Evolutionary conservation across 306 rosid genomes (phyloP), one percentile per base, ranked within the genome.

Genomic region (Rubus parviflorus): DNA sequence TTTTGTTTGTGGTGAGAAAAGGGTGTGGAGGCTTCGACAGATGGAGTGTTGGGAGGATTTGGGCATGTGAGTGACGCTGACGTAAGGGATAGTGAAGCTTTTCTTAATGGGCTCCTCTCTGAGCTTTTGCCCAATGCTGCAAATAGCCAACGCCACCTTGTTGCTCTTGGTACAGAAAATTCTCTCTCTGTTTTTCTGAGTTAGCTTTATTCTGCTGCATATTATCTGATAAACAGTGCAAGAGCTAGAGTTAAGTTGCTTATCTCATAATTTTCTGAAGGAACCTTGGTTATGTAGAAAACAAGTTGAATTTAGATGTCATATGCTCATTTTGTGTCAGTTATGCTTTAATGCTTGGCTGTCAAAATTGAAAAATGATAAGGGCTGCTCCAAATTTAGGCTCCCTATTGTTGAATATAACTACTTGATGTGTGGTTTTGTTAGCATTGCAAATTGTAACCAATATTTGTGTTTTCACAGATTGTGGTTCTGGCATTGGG

Each of bases 401-500:
- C 60, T 16, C 38, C 20, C 4, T n/a, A 35, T 42, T 43, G 51
- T 58, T 71, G 66, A 16, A 56, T 56, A 6, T 16, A 3, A 7
- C 23, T 8, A n/a, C 46, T 54, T 25, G 57, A 48, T 77, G 45
- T 17, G 56, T 47, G 56, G n/a, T 46, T 71, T 49, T 77, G 70
- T 13, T 76, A 72, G 23, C 60, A 20, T 22, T 76, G 56, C 43
- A 69, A 13, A 67, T 45, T 75, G 69, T 79, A 81, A 78, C 79
- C 42, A 17, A 54, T 65, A 30, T 72, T 56, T 23, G 19, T 60
- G 15, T 48, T 76, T 46, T 82, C 82, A 64, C 88, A 93, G 98
- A 95, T 83, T 92, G 98, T 86, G 98, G 98, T 89, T 90, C 97
- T 83, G 98, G 98, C 79, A 90, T 95, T 81, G 98, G 98, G 16